Evolutionary conservation across 345 rosid genomes (phyloP).

Genomic region (Mallotus nudiflorus): DNA sequence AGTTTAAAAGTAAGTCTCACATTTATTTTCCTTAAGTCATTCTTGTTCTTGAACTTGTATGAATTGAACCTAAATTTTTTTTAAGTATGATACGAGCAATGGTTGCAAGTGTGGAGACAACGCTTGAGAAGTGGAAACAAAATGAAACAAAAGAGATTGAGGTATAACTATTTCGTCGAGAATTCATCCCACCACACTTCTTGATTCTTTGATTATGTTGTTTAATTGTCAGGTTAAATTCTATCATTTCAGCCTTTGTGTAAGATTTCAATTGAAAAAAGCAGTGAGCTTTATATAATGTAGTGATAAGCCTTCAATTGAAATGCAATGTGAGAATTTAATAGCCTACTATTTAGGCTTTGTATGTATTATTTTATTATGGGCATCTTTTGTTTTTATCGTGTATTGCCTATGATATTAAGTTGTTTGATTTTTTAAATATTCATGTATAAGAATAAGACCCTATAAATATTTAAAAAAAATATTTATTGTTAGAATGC

Average conservation of each 20-base stretch:
- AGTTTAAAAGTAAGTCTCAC: slow-evolving; percentile 21
- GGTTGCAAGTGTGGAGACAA: slow-evolving; percentile 15
- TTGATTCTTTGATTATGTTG: slow-evolving; percentile 84
- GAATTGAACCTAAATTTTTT: neutral
- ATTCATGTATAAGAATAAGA: too few relatives aligned
- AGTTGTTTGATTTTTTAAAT: too few relatives aligned
- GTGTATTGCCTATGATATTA: too few relatives aligned
- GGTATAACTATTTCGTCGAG: slow-evolving; percentile 50
- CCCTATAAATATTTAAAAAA: too few relatives aligned
- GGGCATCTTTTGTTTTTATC: too few relatives aligned
- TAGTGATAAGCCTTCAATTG: too few relatives aligned
- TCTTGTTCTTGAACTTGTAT: neutral
- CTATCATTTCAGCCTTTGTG: neutral
- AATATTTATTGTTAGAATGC: too few relatives aligned
- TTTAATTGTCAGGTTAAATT: slow-evolving; percentile 65
- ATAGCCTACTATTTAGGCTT: too few relatives aligned
- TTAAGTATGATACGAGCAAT: slow-evolving; percentile 17
- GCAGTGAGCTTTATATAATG: too few relatives aligned
- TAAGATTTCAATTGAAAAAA: too few relatives aligned
- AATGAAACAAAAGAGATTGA: slow-evolving; percentile 9
- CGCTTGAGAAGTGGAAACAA: slow-evolving; percentile 18
- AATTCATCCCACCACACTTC: slow-evolving; percentile 65
- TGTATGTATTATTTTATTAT: too few relatives aligned
- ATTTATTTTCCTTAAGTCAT: neutral
- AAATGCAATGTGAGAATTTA: too few relatives aligned